phyloP scores from a whole-genome alignment of 768 basidiomycete genomes.

The Hysterangium stoloniferum region DNA sequence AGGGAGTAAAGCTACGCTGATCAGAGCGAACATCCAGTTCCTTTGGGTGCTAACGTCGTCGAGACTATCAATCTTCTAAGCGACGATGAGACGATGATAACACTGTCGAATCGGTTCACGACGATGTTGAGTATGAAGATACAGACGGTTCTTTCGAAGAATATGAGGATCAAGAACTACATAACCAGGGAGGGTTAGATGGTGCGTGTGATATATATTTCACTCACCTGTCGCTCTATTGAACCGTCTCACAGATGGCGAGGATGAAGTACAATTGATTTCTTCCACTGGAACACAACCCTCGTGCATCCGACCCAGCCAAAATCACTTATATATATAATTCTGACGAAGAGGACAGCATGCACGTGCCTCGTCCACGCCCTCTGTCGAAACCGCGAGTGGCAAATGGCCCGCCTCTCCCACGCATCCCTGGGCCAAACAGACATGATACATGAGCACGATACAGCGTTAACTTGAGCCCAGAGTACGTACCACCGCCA shows the following conservation, averaged over 20 bases:
- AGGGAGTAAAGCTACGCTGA: neutral
- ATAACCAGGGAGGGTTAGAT: neutral
- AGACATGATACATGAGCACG: no score
- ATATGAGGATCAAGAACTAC: neutral
- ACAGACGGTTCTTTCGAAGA: neutral
- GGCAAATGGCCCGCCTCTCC: no score
- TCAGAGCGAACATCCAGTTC: no score
- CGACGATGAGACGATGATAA: no score
- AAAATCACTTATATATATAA: constrained; percentile 1
- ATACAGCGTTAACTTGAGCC: no score
- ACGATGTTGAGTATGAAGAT: neutral
- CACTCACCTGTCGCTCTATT: no score
- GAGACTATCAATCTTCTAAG: neutral
- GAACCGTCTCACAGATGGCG: neutral
- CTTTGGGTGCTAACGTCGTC: neutral
- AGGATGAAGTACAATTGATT: neutral
- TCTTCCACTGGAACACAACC: neutral
- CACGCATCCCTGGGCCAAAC: no score
- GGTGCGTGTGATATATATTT: neutral
- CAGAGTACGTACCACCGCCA: no score
- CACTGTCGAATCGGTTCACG: neutral
- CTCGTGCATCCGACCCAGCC: neutral
- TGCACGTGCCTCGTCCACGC: no score
- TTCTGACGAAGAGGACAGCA: constrained; percentile 1
- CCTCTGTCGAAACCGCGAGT: no score